Evolutionary conservation across 1,284 basidiomycete species (phyloP), one percentile per base, ranked within the genome.

Genomic region (Termitomyces sp.): DNA sequence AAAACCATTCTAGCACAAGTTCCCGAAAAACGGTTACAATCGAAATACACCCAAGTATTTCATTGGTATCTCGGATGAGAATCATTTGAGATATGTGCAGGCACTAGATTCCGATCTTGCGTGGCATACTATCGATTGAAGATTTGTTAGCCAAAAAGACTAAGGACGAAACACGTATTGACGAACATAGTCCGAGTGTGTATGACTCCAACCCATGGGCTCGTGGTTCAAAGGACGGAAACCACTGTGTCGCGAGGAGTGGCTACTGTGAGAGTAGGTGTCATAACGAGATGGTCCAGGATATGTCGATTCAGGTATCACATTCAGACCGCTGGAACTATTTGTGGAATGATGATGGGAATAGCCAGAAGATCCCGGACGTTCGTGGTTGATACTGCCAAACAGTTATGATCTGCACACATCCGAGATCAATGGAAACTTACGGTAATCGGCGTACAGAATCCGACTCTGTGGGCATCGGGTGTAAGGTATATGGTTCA

Each of bases 221-320:
- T 73, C 72, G 52, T 75, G 72, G 30, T 68, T 69, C 64, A 78
- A 68, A 24, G 76, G 64, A 45, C 79, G 74, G 54, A 76, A 74
- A 41, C 73, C 68, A 53, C 72, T 64, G 28, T 70, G 67, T 49
- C 75, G 76, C 30, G 75, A 73, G 38, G 72, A 64, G 53, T 70
- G 63, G 54, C 61, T 59, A 48, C 54, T 62, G 26, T 66, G 55
- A 57, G 58, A 54, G 37, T 79, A 80, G 28, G 67, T 38, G 51
- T 80, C 76, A 57, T 84, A 83, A 57, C 79, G 80, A 46, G 70
- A 64, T 43, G 66, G 64, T 19, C 68, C 58, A 57, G 75, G 72
- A 68, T 84, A 83, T 64, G 76, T 62, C 52, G 73, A 62, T 65
- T 85, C 83, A 62, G 83, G 78, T 63, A 84, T 81, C 65, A 82